phyloP scores from a whole-genome alignment of 1,139 yeast genomes.

The Pichia norvegensis region DNA sequence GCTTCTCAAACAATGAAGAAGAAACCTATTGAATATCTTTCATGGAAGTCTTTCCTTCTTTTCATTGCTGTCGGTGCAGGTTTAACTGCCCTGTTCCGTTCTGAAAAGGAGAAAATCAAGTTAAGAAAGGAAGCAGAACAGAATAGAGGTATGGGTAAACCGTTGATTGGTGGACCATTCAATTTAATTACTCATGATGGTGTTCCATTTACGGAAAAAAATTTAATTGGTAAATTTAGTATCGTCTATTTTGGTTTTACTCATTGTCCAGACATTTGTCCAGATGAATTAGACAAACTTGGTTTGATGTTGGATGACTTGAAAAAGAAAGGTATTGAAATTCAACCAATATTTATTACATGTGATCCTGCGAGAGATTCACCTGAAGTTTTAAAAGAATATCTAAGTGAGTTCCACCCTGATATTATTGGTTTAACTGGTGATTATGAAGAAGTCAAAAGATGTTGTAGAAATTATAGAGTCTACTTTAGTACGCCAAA shows the following conservation, averaged over 20 bases:
- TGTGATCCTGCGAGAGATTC: slow-evolving; percentile 95
- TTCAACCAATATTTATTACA: slow-evolving; percentile 85
- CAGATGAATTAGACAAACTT: slow-evolving; percentile 90
- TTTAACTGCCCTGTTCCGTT: slow-evolving; percentile 58
- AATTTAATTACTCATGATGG: slow-evolving; percentile 63
- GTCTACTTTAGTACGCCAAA: slow-evolving; percentile 96
- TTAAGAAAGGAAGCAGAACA: slow-evolving; percentile 74
- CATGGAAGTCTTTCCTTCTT: slow-evolving; percentile 79
- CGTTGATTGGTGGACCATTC: slow-evolving; percentile 89
- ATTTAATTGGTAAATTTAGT: slow-evolving; percentile 70
- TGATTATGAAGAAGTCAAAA: slow-evolving; percentile 72
- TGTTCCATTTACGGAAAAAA: slow-evolving; percentile 62
- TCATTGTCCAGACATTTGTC: slow-evolving; percentile 97
- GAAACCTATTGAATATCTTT: slow-evolving; percentile 54
- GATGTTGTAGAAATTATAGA: slow-evolving; percentile 77
- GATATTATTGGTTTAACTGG: slow-evolving; percentile 88
- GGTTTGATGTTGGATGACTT: slow-evolving; percentile 67
- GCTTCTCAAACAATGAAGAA: slow-evolving; percentile 24
- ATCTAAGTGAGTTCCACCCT: slow-evolving; percentile 81
- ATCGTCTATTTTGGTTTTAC: slow-evolving; percentile 90
- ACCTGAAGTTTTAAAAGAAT: slow-evolving; percentile 72
- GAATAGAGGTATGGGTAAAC: slow-evolving; percentile 84
- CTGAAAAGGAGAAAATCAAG: slow-evolving; percentile 66
- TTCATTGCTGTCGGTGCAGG: slow-evolving; percentile 64
- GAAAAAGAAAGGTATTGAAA: slow-evolving; percentile 48